Conservation (phyloP, 2,329 filamentous ascomycete species). For the Alternaria hordeiaustralica region DNA sequence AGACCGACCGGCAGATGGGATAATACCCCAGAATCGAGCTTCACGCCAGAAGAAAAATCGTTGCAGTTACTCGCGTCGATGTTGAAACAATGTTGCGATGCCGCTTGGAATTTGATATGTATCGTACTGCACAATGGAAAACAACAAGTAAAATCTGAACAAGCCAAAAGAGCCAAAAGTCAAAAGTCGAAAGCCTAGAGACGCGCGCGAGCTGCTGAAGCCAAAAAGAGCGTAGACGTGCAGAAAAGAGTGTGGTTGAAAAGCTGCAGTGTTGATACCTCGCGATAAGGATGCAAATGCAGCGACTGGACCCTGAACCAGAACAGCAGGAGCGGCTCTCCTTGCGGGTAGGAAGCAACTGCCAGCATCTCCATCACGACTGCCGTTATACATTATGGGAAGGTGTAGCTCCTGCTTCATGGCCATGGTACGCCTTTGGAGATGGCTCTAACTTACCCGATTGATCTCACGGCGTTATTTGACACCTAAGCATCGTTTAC, state of each 20-base stretch:
- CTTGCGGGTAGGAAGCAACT: not conserved
- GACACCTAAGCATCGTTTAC: not conserved
- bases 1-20: not conserved
- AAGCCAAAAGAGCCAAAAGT: not conserved
- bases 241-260: not conserved
- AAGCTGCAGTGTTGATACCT: constrained; percentile 1
- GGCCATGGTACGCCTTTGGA: not conserved
- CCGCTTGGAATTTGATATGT: not conserved
- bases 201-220: not conserved
- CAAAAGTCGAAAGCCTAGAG: not conserved
- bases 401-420: not conserved
- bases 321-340: not conserved
- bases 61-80: not conserved
- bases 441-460: not conserved
- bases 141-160: not conserved
- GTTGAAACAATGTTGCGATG: not conserved
- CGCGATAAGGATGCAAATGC: not conserved
- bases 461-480: not conserved
- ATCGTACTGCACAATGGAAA: not conserved
- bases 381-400: not conserved
- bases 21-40: not conserved
- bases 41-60: not conserved
- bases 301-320: constrained; percentile 2
- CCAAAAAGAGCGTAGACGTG: not conserved
- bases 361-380: not conserved